Evolutionary conservation across 495 filamentous ascomycete genomes (phyloP).

Genomic region (Lindgomyces ingoldianus): DNA sequence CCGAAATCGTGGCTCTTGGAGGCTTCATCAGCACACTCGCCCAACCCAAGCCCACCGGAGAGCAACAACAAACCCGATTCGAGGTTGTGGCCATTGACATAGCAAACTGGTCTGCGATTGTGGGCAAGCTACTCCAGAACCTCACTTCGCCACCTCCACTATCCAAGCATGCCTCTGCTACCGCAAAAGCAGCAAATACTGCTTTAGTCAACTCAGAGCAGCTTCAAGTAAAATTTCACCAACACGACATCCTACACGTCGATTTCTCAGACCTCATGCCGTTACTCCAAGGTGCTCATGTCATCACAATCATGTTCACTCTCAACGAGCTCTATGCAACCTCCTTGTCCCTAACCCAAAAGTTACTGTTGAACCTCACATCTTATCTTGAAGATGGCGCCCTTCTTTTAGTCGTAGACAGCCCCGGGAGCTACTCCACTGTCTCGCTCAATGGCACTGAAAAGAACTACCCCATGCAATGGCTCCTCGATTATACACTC

Average conservation of each 20-base stretch:
- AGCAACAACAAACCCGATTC: conserved; percentile 33
- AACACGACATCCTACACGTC: conserved; percentile 63
- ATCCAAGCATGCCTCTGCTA: conserved; percentile 58
- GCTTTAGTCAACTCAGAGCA: conserved; percentile 46
- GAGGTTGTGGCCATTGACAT: conserved; percentile 74
- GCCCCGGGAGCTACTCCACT: conserved; percentile 87
- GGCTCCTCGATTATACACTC: conserved; percentile 83
- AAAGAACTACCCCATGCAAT: conserved; percentile 88
- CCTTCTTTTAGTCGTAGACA: conserved; percentile 84
- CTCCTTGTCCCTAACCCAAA: conserved; percentile 71
- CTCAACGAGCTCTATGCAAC: conserved; percentile 92
- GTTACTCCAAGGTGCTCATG: conserved; percentile 48
- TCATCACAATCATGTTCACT: conserved; percentile 89
- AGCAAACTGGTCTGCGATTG: conserved; percentile 69
- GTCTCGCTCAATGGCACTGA: conserved; percentile 59
- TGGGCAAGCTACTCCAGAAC: conserved; percentile 52
- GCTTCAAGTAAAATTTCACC: conserved; percentile 51
- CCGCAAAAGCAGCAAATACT: conserved; percentile 49
- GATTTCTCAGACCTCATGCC: conserved; percentile 46
- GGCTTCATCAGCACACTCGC: conserved; percentile 56
- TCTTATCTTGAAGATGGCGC: conserved; percentile 57
- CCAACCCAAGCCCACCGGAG: neutral
- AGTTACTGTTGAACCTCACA: conserved; percentile 68
- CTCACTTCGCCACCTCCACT: conserved; percentile 53
- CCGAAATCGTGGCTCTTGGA: conserved; percentile 77